Evolutionary conservation across 2,329 filamentous ascomycete species (phyloP).

Genomic region (Nothopassalora personata): DNA sequence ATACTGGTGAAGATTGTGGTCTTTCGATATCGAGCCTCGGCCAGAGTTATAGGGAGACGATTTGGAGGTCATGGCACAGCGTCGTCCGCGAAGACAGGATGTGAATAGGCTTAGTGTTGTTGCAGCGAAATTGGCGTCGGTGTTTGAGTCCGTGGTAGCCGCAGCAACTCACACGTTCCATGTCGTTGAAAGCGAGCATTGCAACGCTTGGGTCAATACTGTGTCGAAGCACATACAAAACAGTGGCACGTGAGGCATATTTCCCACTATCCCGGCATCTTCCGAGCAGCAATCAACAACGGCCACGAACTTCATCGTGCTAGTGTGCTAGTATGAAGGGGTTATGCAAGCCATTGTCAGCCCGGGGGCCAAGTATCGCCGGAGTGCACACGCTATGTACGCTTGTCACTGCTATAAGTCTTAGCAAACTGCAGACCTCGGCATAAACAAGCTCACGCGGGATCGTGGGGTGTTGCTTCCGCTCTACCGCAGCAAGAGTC

Average conservation of each 20-base stretch:
- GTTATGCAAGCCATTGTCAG: not conserved
- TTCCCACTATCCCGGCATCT: not conserved
- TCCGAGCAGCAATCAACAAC: not conserved
- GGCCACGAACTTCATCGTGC: not conserved
- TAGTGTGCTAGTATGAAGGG: not conserved
- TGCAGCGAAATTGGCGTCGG: not conserved
- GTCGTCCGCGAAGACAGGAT: too few relatives aligned
- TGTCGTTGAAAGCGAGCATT: not conserved
- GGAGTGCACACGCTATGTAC: not conserved
- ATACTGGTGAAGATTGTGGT: slow-evolving; percentile 37
- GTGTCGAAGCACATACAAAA: not conserved
- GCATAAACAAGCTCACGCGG: not conserved
- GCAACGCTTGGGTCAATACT: not conserved
- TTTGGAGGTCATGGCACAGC: too few relatives aligned
- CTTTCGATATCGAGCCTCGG: slow-evolving; percentile 36
- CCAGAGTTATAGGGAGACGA: slow-evolving; percentile 6
- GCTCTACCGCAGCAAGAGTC: not conserved
- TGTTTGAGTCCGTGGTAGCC: not conserved
- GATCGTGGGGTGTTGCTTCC: not conserved
- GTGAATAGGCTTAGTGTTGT: not conserved
- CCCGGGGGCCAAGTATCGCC: not conserved
- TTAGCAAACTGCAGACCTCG: not conserved
- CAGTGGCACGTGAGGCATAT: not conserved
- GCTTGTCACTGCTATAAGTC: not conserved
- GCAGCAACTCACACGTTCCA: not conserved